A percentile compares a stretch with the other conserved stretches of the same genome.
Conservation (phyloP, 1,284 basidiomycete genomes). For the Sanghuangporus weigelae region DNA sequence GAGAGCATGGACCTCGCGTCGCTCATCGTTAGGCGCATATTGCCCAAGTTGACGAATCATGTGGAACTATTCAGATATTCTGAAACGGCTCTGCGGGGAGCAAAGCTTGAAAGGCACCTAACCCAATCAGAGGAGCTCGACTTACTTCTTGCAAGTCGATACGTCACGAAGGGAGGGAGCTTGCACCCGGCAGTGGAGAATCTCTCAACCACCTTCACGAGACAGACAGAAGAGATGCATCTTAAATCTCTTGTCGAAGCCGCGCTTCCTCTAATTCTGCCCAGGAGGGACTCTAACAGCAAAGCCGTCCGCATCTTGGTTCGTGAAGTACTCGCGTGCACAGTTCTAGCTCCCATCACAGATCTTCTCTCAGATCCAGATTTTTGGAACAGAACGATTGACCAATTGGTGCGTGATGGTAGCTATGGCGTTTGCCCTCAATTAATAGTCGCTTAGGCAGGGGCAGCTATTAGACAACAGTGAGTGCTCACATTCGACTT, state of each 20-base stretch:
- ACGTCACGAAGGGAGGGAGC: conserved; percentile 59
- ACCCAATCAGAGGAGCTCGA: conserved; percentile 87
- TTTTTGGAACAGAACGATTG: conserved; percentile 92
- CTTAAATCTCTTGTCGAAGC: conserved; percentile 67
- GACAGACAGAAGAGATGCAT: conserved; percentile 85
- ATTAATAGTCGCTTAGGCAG: conserved; percentile 48
- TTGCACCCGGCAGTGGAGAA: conserved; percentile 81
- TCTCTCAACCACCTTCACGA: conserved; percentile 81
- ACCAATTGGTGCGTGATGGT: conserved; percentile 67
- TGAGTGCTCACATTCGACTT: conserved; percentile 31
- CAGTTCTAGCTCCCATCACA: conserved; percentile 81
- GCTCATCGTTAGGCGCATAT: conserved; percentile 75
- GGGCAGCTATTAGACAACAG: conserved; percentile 88
- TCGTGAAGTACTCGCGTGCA: conserved; percentile 80
- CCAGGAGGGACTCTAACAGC: conserved; percentile 70
- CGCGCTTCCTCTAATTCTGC: conserved; percentile 68
- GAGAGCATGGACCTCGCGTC: conserved; percentile 67
- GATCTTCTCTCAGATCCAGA: conserved; percentile 93
- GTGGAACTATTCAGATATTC: conserved; percentile 89
- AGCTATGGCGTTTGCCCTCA: conserved; percentile 17
- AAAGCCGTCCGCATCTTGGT: conserved; percentile 67
- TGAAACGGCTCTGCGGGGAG: conserved; percentile 77
- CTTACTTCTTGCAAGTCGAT: conserved; percentile 74
- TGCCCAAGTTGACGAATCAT: conserved; percentile 86
- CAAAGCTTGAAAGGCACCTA: conserved; percentile 66